phyloP scores from a whole-genome alignment of 2,329 filamentous ascomycete genomes.

The Colletotrichum scovillei region DNA sequence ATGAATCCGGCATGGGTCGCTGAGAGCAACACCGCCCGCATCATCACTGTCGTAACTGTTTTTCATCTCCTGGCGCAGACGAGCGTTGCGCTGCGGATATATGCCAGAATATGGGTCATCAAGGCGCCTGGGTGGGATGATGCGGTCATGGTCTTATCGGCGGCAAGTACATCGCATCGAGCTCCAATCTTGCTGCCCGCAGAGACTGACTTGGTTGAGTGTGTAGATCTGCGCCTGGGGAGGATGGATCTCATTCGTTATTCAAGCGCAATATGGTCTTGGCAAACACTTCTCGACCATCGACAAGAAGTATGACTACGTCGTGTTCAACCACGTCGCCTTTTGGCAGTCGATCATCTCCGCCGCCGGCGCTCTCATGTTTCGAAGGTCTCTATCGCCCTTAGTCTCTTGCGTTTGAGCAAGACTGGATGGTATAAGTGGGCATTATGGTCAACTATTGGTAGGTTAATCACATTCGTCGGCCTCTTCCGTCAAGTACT shows the following conservation, averaged over 20 bases:
- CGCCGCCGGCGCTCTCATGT: conserved; percentile 41
- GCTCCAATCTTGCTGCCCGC: too few species aligned
- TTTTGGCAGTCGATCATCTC: conserved; percentile 59
- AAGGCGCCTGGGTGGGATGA: conserved; percentile 17
- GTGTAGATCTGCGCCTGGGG: conserved; percentile 42
- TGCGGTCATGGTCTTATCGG: conserved; percentile 39
- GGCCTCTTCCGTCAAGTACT: neutral
- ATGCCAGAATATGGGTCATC: conserved; percentile 13
- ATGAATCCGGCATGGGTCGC: conserved; percentile 37
- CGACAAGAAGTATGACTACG: conserved; percentile 41
- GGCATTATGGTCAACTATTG: conserved; percentile 38
- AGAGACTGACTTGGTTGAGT: neutral
- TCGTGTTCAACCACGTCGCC: conserved; percentile 50
- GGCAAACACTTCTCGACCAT: conserved; percentile 56
- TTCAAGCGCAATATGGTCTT: conserved; percentile 57
- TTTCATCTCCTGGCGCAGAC: conserved; percentile 10
- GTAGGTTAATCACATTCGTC: neutral
- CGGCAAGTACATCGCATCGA: conserved; percentile 24
- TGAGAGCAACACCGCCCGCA: conserved; percentile 40
- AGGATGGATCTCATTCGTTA: conserved; percentile 50
- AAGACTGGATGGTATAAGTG: conserved; percentile 40
- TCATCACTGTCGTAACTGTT: conserved; percentile 37
- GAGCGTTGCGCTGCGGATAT: conserved; percentile 2
- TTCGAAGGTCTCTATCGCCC: conserved; percentile 40
- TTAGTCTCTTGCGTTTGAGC: conserved; percentile 38